Evolutionary conservation across 306 rosid species (phyloP), one percentile per base, ranked within the genome.

Genomic region (Acacia crassicarpa): DNA sequence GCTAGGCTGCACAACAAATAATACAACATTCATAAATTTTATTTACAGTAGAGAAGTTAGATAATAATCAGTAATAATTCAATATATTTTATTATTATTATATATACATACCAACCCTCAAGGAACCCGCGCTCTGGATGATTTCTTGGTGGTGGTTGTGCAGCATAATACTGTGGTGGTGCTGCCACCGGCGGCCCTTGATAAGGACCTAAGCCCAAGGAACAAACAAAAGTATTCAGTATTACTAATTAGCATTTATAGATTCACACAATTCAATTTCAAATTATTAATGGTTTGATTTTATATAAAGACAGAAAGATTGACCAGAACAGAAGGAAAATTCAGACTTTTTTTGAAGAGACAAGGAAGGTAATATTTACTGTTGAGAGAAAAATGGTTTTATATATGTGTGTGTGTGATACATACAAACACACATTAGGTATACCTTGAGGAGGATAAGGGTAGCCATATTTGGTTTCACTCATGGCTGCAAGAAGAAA

Each of bases 391-490:
- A 58, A 14, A 58, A 6, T 20, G 27, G 27, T 20, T 56, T 56
- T n/a, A 6, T 17, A 19, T 43, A 43, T 43, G 9, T 43, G 6
- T 35, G 6, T 5, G 40, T 35, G 6, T 5, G 9, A 43, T 13
- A 49, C 56, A 49, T 5, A 16, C 56, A 14, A 15, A 53, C 59
- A 53, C 23, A 6, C 61, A 8, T 14, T 27, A 30, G 10, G 19
- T 11, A 56, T 84, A 93, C 97, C 97, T 89, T 85, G 90, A 62
- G 92, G 54, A 58, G 92, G 91, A 72, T 90, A 89, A 56, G 93
- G 93, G 74, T 93, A 90, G 67, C 86, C 94, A 86, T 91, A 89
- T 85, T 93, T 91, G 70, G 84, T 83, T 44, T 90, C 92, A 83
- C 74, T 90, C 94, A 91, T 93, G 59, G 80, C 75, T 72, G 35